These are phyloP conservation scores for Colletotrichum sp. DNA, from an alignment of 2,329 filamentous ascomycete genomes.

Conservation along the genomic window DNA sequence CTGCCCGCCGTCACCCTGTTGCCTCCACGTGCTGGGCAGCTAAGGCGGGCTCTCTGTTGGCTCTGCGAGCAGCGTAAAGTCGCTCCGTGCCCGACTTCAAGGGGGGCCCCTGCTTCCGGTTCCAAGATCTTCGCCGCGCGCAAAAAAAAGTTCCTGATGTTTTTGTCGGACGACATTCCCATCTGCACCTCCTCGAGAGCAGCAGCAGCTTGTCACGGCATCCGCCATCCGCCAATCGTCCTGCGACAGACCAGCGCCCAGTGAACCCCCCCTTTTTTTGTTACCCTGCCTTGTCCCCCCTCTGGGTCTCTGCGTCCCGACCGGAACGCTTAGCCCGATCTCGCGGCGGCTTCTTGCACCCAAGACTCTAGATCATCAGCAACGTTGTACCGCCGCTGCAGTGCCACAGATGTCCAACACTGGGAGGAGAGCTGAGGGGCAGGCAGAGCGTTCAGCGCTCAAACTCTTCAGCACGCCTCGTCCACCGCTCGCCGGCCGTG, in stretches of 20 bases:
- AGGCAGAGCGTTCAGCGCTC: neutral
- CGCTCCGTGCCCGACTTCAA: constrained; percentile 4
- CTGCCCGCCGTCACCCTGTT: neutral
- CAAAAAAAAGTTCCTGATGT: constrained; percentile 15
- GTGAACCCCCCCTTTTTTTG: neutral
- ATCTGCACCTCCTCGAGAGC: neutral
- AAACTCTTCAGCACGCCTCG: neutral
- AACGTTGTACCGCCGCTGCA: constrained; percentile 7
- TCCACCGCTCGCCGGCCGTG: neutral
- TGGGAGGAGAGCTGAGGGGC: neutral
- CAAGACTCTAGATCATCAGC: constrained; percentile 10
- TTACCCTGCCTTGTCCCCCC: neutral
- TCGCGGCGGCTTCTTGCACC: constrained; percentile 14
- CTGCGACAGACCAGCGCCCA: neutral
- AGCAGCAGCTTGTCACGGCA: constrained; percentile 8
- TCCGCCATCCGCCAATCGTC: neutral
- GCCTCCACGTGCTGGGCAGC: constrained; percentile 1
- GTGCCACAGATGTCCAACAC: neutral
- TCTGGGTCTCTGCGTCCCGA: neutral
- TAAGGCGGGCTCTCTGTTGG: neutral
- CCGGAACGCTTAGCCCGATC: constrained; percentile 12
- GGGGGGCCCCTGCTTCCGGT: neutral
- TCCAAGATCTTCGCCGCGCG: constrained; percentile 13
- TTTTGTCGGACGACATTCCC: neutral
- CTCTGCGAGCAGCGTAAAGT: neutral